Evolutionary conservation across 805 yeast species (phyloP).

Genomic region (Kurtzmaniella cleridarum): DNA sequence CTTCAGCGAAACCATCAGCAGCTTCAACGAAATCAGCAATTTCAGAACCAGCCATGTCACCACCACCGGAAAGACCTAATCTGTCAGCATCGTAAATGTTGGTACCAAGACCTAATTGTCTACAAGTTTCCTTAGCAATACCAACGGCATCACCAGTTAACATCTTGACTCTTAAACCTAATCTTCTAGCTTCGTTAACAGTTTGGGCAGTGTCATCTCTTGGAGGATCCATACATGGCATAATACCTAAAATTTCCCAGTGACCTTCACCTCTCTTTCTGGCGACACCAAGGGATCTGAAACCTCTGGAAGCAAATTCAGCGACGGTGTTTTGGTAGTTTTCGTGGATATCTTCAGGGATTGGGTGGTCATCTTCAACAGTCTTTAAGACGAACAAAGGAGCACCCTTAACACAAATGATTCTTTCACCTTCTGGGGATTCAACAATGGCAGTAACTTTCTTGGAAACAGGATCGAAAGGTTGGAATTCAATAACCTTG

Average conservation of each 20-base stretch:
- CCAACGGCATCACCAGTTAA: conserved; percentile 99
- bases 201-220: conserved; percentile 97
- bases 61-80: conserved; percentile 90
- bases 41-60: conserved; percentile 96
- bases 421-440: conserved; percentile 93
- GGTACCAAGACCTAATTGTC: conserved; percentile 95
- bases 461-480: conserved; percentile 97
- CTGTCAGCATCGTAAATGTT: conserved; percentile 96
- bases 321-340: conserved; percentile 96
- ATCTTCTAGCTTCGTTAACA: conserved; percentile 81
- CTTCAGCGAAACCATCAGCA: conserved; percentile 98
- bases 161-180: conserved; percentile 96
- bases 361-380: conserved; percentile 95
- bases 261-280: conserved; percentile 98
- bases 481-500: conserved; percentile 93
- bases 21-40: conserved; percentile 96
- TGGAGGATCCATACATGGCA: conserved; percentile 99
- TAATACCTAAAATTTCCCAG: conserved; percentile 96
- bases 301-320: conserved; percentile 97
- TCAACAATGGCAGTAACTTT: conserved; percentile 93
- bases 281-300: conserved; percentile 97
- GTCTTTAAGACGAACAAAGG: conserved; percentile 95
- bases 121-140: conserved; percentile 97
- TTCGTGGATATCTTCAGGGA: conserved; percentile 89
- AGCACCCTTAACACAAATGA: conserved; percentile 96